These are phyloP conservation scores for Tubosaeta sp. DNA, from an alignment of 768 basidiomycete species.

Conservation along the genomic window DNA sequence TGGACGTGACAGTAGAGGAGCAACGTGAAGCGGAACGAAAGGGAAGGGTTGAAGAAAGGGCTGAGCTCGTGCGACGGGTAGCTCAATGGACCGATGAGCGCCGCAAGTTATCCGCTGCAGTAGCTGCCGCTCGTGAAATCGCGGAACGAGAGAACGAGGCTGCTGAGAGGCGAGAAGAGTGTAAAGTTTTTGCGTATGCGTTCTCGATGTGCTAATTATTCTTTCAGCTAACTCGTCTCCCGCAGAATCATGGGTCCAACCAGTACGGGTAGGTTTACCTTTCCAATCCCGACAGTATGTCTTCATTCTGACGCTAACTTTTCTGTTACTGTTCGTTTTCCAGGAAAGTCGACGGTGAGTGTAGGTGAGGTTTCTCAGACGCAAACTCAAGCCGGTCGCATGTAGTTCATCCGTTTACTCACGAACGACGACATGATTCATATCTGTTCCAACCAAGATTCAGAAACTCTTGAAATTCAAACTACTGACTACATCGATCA, in stretches of 20 bases:
- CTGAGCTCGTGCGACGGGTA: background rate
- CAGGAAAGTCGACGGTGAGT: constrained; percentile 11
- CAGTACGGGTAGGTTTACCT: constrained; percentile 2
- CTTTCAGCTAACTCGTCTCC: background rate
- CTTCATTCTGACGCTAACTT: background rate
- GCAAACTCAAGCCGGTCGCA: background rate
- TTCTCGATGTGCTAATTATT: background rate
- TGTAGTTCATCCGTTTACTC: no score
- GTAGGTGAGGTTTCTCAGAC: background rate
- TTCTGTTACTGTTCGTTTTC: no score
- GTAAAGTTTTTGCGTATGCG: constrained; percentile 10
- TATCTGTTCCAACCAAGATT: constrained; percentile 7
- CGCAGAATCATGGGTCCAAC: constrained; percentile 9
- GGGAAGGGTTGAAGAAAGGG: background rate
- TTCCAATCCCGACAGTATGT: background rate
- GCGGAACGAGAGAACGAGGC: no score
- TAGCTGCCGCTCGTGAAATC: background rate
- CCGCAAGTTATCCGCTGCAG: background rate
- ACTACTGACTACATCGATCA: background rate
- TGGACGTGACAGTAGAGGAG: no score
- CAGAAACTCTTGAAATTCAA: constrained; percentile 6
- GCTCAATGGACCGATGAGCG: background rate
- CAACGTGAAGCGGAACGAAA: no score
- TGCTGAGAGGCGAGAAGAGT: no score
- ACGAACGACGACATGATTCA: constrained; percentile 5